Base-by-base conservation (phyloP, 2,329 filamentous ascomycete genomes). In the Calonectria henricotiae region DNA sequence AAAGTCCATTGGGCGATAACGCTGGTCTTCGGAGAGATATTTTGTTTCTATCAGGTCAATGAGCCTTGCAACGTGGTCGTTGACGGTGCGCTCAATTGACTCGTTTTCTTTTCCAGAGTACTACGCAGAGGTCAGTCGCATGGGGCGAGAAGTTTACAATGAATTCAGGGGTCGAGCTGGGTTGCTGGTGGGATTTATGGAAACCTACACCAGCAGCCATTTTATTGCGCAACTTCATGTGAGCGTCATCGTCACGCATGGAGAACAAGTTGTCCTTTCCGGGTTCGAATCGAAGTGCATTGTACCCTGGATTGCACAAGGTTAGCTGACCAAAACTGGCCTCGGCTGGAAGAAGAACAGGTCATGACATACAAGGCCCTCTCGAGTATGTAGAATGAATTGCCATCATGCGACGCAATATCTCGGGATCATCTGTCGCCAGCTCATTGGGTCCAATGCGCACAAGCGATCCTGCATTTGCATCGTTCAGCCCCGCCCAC, bases 361-460 rank as follows among this genome's bases (percentile, higher is more conserved):
- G 6, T 44, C 20, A 41, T 44, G 20, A 71, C 65, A 39, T 73
- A 78, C 76, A 80, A 51, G 76, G 78, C 3, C 76, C 78, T 73
- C 75, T 76, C 58, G 70, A 73, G 65, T 82, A 83, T 2, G 72
- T 71, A 13, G 81, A 82, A 25, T 79, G 77, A 7, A 78, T 76
- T 15, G 76, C 78, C 72, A 77, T 79, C 75, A 83, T 82, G 62
- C 77, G 75, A 25, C 77, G 75, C 32, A 83, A 65, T 25, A 82
- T 51, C 25, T 82, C 78, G n/a, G 79, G 76, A 66, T 82, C 81
- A 64, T 77, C 78, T 46, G 82, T 83, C 41, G 80, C 74, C 47
- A 83, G 69, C 60, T 79, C 78, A 68, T 81, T 80, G 62, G 82
- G 81, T 17, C 80, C 82, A 61, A 83, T 78, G 65, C 82, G 79